These are phyloP conservation scores for Acacia crassicarpa DNA, from an alignment of 306 rosid species.

Conservation along the genomic window DNA sequence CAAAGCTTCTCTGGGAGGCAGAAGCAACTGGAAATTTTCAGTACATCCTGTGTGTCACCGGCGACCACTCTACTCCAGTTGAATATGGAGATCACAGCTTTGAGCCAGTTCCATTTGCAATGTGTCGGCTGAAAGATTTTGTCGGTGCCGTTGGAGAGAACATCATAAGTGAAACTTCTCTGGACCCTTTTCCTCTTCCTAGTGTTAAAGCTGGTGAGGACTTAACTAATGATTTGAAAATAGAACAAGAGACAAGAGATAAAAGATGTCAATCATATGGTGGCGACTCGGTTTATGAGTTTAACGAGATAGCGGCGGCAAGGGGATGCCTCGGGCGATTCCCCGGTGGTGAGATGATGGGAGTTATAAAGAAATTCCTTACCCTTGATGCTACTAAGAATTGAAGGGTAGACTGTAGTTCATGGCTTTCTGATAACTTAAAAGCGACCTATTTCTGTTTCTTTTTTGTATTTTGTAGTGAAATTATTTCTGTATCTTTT, in stretches of 20 bases:
- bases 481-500: not conserved
- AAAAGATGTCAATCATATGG: conserved; percentile 40
- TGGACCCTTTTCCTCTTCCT: conserved; percentile 85
- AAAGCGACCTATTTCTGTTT: conserved; percentile 1
- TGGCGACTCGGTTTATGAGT: conserved; percentile 76
- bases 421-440: conserved; percentile 2
- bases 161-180: conserved; percentile 42
- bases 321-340: conserved; percentile 92
- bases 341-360: conserved; percentile 98
- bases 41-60: conserved; percentile 77
- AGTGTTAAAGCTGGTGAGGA: conserved; percentile 55
- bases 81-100: conserved; percentile 99
- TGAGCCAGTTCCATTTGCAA: conserved; percentile 84
- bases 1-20: conserved; percentile 85
- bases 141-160: conserved; percentile 71
- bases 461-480: not conserved
- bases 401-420: conserved; percentile 11
- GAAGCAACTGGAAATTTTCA: conserved; percentile 66
- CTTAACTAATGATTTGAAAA: conserved; percentile 31
- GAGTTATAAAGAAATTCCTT: conserved; percentile 67
- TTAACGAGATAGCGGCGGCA: conserved; percentile 73
- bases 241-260: conserved; percentile 36
- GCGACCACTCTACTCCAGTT: conserved; percentile 95
- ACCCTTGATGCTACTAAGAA: conserved; percentile 33
- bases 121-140: conserved; percentile 75